Conservation (phyloP, 1,284 basidiomycete genomes). For the Sanghuangporus baumii region DNA sequence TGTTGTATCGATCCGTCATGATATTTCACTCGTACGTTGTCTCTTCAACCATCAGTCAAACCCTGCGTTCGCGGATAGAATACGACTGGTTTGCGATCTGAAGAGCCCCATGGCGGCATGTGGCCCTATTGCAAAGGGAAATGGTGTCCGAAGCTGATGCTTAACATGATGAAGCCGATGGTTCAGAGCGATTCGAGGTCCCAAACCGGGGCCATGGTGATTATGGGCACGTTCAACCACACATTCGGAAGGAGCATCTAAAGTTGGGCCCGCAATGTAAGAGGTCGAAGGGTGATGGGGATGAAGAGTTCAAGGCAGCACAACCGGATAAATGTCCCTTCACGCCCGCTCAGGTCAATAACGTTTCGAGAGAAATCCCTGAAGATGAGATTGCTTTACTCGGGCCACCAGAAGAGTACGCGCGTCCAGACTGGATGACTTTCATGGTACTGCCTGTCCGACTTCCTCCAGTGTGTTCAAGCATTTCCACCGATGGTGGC, state of each 20-base stretch:
- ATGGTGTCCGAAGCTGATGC: slow-evolving; percentile 85
- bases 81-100: slow-evolving; percentile 80
- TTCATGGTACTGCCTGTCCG: slow-evolving; percentile 96
- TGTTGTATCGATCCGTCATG: slow-evolving; percentile 23
- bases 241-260: slow-evolving; percentile 90
- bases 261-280: slow-evolving; percentile 96
- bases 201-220: slow-evolving; percentile 88
- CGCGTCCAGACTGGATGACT: slow-evolving; percentile 99
- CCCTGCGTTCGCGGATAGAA: slow-evolving; percentile 75
- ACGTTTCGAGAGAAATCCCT: slow-evolving; percentile 89
- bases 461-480: slow-evolving; percentile 95
- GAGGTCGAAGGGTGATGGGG: slow-evolving; percentile 88
- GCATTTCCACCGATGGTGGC: slow-evolving; percentile 94
- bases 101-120: slow-evolving; percentile 81
- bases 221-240: slow-evolving; percentile 90
- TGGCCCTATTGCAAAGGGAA: slow-evolving; percentile 86
- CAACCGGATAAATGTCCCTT: slow-evolving; percentile 90
- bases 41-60: slow-evolving; percentile 55
- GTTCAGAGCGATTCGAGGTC: slow-evolving; percentile 62
- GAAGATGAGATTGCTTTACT: slow-evolving; percentile 85
- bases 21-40: slow-evolving; percentile 10
- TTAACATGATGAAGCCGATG: slow-evolving; percentile 77
- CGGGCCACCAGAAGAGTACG: slow-evolving; percentile 93
- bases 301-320: slow-evolving; percentile 81
- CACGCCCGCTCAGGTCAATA: slow-evolving; percentile 86